Conservation (phyloP, 352 stramenopile genomes). For the Thraustotheca clavata region DNA sequence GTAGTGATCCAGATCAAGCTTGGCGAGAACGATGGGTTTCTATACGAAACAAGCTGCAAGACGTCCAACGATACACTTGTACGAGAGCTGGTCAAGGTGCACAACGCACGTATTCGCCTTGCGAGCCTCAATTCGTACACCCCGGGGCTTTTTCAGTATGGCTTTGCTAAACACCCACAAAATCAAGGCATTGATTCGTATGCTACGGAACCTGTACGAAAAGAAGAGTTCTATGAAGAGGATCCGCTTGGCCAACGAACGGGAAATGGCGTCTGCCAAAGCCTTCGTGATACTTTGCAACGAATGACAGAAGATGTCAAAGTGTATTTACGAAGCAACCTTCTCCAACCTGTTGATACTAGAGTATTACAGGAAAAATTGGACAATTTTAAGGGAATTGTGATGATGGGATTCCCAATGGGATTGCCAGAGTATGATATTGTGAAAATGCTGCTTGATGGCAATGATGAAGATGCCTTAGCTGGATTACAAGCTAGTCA, state of each 20-base stretch:
- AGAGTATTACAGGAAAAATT: constrained; percentile 89
- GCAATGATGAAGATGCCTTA: constrained; percentile 44
- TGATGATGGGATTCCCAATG: constrained; percentile 94
- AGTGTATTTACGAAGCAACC: constrained; percentile 48
- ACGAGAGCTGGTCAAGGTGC: constrained; percentile 65
- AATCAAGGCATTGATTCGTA: constrained; percentile 86
- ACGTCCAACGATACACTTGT: constrained; percentile 82
- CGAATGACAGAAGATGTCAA: constrained; percentile 71
- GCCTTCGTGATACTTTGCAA: constrained; percentile 69
- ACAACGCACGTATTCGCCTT: constrained; percentile 76
- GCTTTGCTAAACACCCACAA: constrained; percentile 72
- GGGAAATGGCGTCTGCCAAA: constrained; percentile 77
- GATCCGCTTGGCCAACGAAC: constrained; percentile 83
- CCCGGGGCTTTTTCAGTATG: constrained; percentile 68
- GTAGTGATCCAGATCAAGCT: constrained; percentile 87
- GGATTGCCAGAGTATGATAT: constrained; percentile 88
- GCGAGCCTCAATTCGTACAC: constrained; percentile 64
- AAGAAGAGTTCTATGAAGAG: constrained; percentile 70
- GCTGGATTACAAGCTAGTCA: constrained; percentile 56
- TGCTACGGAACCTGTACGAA: constrained; percentile 42
- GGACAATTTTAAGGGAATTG: constrained; percentile 84
- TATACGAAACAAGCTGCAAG: constrained; percentile 74
- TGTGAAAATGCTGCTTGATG: constrained; percentile 80
- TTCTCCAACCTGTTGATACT: constrained; percentile 52
- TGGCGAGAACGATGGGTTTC: constrained; percentile 83